Conservation (phyloP, 2,329 filamentous ascomycete genomes). For the Monilinia aucupariae region DNA sequence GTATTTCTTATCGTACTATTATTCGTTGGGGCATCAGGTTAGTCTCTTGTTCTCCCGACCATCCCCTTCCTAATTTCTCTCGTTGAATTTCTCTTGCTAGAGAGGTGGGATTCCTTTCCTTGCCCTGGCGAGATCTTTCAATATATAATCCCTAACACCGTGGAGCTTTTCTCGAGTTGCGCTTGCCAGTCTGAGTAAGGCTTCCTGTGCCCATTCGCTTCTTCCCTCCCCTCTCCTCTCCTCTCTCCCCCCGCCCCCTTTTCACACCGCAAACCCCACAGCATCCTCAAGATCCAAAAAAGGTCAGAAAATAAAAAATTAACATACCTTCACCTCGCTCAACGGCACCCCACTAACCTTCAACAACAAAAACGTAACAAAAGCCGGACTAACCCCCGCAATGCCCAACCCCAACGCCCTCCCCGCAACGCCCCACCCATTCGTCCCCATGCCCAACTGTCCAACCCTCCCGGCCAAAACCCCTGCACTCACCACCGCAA, state of each 20-base stretch:
- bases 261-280: not conserved
- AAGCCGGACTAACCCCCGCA: conserved; percentile 52
- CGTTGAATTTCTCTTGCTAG: not conserved
- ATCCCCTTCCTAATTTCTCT: not conserved
- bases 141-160: no score
- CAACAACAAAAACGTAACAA: conserved; percentile 57
- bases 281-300: not conserved
- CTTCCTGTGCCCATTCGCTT: not conserved
- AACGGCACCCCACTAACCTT: conserved; percentile 60
- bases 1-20: conserved; percentile 55
- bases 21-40: not conserved
- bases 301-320: no score
- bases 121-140: not conserved
- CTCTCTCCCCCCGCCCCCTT: not conserved
- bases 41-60: not conserved
- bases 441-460: conserved; percentile 52
- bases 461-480: conserved; percentile 50
- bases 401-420: conserved; percentile 41
- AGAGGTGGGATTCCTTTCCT: not conserved
- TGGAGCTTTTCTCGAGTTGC: no score
- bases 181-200: no score
- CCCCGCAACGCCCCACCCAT: conserved; percentile 39
- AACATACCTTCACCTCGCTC: conserved; percentile 52
- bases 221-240: not conserved
- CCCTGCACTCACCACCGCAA: conserved; percentile 55